Evolutionary conservation across 441 rosid species (phyloP).

Genomic region (Gossypium lobatum): DNA sequence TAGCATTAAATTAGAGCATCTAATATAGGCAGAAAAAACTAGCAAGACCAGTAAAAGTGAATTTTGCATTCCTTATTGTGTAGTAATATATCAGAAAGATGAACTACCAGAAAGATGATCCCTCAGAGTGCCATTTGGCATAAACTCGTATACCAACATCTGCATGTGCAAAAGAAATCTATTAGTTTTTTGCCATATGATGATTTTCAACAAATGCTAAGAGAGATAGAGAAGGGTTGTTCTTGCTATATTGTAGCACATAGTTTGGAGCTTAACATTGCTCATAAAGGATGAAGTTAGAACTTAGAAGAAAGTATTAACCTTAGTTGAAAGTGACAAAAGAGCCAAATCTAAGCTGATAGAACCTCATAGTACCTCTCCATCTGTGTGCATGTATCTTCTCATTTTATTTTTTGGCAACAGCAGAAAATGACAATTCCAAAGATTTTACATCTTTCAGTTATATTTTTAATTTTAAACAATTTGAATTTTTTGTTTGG

Average conservation of each 20-base stretch:
- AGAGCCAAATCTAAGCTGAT: constrained; percentile 3
- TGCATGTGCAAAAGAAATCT: constrained; percentile 25
- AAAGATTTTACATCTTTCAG: background rate
- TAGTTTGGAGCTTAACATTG: background rate
- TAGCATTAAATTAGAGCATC: constrained; percentile 6
- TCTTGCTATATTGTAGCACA: background rate
- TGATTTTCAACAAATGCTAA: background rate
- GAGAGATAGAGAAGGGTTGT: background rate
- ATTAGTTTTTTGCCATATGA: constrained; percentile 7
- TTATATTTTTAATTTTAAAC: background rate
- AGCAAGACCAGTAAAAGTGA: background rate
- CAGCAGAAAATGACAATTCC: background rate
- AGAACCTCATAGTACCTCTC: background rate
- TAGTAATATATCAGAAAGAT: constrained; percentile 4
- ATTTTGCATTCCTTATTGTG: background rate
- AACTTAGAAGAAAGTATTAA: background rate
- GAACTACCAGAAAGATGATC: constrained; percentile 75
- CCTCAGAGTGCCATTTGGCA: constrained; percentile 83
- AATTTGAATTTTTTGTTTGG: background rate
- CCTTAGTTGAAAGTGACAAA: background rate
- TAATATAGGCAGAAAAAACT: constrained; percentile 2
- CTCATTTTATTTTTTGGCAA: background rate
- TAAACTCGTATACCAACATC: constrained; percentile 94
- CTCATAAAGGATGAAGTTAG: background rate
- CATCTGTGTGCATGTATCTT: background rate